Conservation (phyloP, 495 filamentous ascomycete genomes). For the Chaetomium tenue region DNA sequence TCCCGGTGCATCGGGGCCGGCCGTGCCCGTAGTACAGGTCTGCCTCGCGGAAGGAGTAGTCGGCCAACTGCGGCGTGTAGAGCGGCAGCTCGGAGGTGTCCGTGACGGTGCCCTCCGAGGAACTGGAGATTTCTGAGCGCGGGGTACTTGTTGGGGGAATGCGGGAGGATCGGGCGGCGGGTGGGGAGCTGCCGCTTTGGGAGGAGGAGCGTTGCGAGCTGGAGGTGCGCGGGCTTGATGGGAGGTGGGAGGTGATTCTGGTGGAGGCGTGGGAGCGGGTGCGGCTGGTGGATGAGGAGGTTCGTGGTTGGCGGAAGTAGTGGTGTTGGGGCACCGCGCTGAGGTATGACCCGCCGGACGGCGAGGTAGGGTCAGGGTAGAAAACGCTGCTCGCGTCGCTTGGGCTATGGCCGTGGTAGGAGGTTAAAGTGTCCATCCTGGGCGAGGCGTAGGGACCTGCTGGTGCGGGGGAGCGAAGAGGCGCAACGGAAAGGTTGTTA, state of each 20-base stretch:
- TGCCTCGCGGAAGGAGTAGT: constrained; percentile 2
- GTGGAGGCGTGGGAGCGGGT: neutral
- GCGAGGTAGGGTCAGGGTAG: neutral
- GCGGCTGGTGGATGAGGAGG: neutral
- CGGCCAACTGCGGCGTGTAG: neutral
- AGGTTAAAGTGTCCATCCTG: neutral
- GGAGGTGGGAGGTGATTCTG: neutral
- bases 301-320: neutral
- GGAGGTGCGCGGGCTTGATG: neutral
- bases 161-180: neutral
- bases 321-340: neutral
- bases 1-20: neutral
- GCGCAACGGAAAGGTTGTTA: neutral
- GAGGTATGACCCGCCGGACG: neutral
- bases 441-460: neutral
- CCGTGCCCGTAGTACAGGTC: constrained; percentile 6
- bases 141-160: neutral
- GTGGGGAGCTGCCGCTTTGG: neutral
- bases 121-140: neutral
- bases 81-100: neutral
- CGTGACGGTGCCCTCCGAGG: neutral
- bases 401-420: neutral
- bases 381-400: neutral
- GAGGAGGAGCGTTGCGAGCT: neutral
- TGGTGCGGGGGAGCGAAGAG: neutral